Conservation (phyloP, 768 basidiomycete genomes). For the Xerocomus potaroensis region DNA sequence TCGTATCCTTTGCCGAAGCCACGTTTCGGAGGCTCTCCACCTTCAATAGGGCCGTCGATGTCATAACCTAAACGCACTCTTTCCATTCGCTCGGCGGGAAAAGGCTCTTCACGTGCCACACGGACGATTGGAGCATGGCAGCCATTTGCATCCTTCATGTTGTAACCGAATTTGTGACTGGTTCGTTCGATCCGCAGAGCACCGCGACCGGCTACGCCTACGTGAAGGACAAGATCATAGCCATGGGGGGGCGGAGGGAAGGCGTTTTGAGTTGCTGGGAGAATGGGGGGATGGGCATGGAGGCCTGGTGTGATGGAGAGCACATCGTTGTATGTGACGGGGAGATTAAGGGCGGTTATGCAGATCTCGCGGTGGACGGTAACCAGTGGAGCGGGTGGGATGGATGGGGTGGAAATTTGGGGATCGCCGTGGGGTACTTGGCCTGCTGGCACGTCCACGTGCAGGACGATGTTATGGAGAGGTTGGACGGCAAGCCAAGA, state of each 20-base stretch:
- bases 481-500: slow-evolving; percentile 69
- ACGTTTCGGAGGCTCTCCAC: slow-evolving; percentile 30
- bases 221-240: slow-evolving; percentile 68
- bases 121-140: slow-evolving; percentile 47
- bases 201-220: slow-evolving; percentile 64
- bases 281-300: slow-evolving; percentile 53
- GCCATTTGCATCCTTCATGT: slow-evolving; percentile 61
- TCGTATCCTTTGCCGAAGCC: slow-evolving; percentile 37
- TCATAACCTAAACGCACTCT: slow-evolving; percentile 28
- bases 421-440: slow-evolving; percentile 17
- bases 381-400: slow-evolving; percentile 4
- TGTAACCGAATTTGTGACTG: slow-evolving; percentile 66
- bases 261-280: slow-evolving; percentile 38
- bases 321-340: slow-evolving; percentile 56
- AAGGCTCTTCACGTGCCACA: slow-evolving; percentile 26
- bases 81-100: slow-evolving; percentile 27
- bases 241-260: slow-evolving; percentile 41
- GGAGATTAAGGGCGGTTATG: slow-evolving; percentile 55
- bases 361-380: slow-evolving; percentile 42
- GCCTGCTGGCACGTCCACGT: slow-evolving; percentile 34
- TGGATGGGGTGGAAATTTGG: not conserved
- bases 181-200: slow-evolving; percentile 58
- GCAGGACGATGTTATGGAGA: slow-evolving; percentile 53
- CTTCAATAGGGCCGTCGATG: slow-evolving; percentile 23
- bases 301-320: slow-evolving; percentile 52